phyloP scores from a whole-genome alignment of 441 rosid species.

The Euphorbia neoarborescens region DNA sequence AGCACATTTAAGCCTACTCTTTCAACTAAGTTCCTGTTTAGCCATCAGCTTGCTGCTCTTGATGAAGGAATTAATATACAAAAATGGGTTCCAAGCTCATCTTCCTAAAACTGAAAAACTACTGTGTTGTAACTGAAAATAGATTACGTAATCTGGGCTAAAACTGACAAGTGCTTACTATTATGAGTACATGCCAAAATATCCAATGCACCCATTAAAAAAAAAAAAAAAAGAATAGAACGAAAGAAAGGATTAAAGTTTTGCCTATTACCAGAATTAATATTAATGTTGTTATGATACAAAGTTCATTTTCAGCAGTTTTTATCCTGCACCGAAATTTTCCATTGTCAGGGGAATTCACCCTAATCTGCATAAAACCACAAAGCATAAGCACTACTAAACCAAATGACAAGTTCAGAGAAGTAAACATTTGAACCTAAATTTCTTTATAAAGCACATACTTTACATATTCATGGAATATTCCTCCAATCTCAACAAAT shows the following conservation, averaged over 20 bases:
- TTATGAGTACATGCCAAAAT: conserved; percentile 27
- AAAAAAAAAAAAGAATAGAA: conserved; percentile 12
- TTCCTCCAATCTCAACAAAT: background rate
- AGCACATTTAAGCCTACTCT: background rate
- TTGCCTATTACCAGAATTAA: conserved; percentile 20
- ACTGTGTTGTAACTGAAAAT: conserved; percentile 13
- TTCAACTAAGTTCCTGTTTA: background rate
- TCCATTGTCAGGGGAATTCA: conserved; percentile 32
- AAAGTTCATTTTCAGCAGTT: conserved; percentile 28
- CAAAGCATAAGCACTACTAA: background rate
- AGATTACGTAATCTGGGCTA: conserved; percentile 18
- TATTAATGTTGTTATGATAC: conserved; percentile 30
- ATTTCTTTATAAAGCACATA: background rate
- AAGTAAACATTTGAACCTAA: background rate
- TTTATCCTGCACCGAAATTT: conserved; percentile 28
- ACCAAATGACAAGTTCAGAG: background rate
- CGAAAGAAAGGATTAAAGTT: conserved; percentile 13
- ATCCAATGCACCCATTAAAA: conserved; percentile 22
- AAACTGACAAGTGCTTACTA: conserved; percentile 19
- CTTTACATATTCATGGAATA: background rate
- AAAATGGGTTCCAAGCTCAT: background rate
- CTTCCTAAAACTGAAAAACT: conserved; percentile 17
- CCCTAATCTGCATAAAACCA: conserved; percentile 32
- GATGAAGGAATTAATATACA: conserved; percentile 23
- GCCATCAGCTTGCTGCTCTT: background rate